Base-by-base conservation (phyloP, 306 rosid species). In the Citrullus colocynthis region DNA sequence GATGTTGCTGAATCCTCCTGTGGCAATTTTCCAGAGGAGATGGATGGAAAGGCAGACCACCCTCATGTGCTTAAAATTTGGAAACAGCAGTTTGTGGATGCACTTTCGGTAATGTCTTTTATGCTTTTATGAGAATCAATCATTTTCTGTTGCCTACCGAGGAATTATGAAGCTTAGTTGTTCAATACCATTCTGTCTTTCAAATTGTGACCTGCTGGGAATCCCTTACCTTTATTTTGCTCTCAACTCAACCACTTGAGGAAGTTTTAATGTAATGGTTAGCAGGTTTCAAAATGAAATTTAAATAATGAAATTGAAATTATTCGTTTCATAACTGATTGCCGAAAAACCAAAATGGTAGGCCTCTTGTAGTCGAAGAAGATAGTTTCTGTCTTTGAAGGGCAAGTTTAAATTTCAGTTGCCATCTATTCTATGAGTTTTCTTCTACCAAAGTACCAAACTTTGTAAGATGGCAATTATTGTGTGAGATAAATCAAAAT, bases 51-150 rank as follows among this genome's bases (percentile, higher is more conserved):
- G 54, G 59, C 51, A 52, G 88, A 86, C 82, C 81, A 84, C 82
- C 69, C 80, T 45, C 60, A 74, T 59, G 79, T 87, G 76, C 80
- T 89, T 78, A 65, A 79, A 72, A 58, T 88, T 82, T 95, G 97
- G 99, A 85, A 77, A 80, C 90, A 83, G 71, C 99, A 95, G 78
- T 95, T 92, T 87, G 88, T 81, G 41, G 92, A 90, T 82, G 93
- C 96, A 61, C 66, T 90, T 61, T 78, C 8, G 99, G 97, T 89
- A 85, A 21, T 60, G 79, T 61, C 44, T 54, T 87, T 69, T 78
- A 78, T 82, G 66, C 77, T 57, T 37, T 13, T 60, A 65, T 61
- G 57, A 9, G 41, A 41, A 36, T 34, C 44, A 12, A 74, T 28
- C 48, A 15, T 30, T 74, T 34, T 30, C 9, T 20, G 13, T 6